Evolutionary conservation across 1,139 yeast species (phyloP).

Genomic region (Hyphopichia buzzinii): DNA sequence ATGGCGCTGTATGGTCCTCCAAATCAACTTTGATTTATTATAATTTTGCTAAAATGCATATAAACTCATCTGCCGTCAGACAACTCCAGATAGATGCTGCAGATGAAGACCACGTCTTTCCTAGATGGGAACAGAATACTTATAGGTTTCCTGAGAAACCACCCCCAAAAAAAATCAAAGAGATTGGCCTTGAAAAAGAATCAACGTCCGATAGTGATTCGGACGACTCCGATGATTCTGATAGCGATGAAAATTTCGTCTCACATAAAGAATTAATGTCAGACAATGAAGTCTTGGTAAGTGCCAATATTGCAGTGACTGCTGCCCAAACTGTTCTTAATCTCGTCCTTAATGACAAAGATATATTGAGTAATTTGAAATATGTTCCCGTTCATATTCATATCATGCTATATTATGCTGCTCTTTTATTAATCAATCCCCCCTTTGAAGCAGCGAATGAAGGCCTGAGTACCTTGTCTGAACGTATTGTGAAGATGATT

Average conservation of each 20-base stretch:
- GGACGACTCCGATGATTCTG: slow-evolving; percentile 26
- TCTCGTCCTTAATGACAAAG: slow-evolving; percentile 57
- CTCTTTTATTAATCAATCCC: slow-evolving; percentile 53
- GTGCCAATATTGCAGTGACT: slow-evolving; percentile 51
- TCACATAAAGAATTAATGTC: slow-evolving; percentile 36
- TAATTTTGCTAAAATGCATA: slow-evolving; percentile 74
- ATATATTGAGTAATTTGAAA: slow-evolving; percentile 54
- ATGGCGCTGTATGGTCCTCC: slow-evolving; percentile 67
- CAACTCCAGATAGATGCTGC: slow-evolving; percentile 37
- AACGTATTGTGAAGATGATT: slow-evolving; percentile 16
- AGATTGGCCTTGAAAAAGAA: slow-evolving; percentile 8
- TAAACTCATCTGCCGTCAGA: slow-evolving; percentile 57
- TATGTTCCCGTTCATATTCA: slow-evolving; percentile 73
- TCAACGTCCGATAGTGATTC: slow-evolving; percentile 14
- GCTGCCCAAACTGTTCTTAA: slow-evolving; percentile 66
- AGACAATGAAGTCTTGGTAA: slow-evolving; percentile 34
- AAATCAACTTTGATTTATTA: slow-evolving; percentile 69
- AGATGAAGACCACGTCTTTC: slow-evolving; percentile 29
- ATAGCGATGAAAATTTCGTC: slow-evolving; percentile 31
- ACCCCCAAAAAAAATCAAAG: slow-evolving; percentile 6
- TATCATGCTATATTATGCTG: slow-evolving; percentile 69
- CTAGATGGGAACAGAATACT: slow-evolving; percentile 30
- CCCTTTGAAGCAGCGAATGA: slow-evolving; percentile 28
- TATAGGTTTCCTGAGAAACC: slow-evolving; percentile 5
- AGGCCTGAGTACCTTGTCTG: slow-evolving; percentile 17